These are phyloP conservation scores for Pyracantha coccinea DNA, from an alignment of 331 rosid species.

Conservation along the genomic window DNA sequence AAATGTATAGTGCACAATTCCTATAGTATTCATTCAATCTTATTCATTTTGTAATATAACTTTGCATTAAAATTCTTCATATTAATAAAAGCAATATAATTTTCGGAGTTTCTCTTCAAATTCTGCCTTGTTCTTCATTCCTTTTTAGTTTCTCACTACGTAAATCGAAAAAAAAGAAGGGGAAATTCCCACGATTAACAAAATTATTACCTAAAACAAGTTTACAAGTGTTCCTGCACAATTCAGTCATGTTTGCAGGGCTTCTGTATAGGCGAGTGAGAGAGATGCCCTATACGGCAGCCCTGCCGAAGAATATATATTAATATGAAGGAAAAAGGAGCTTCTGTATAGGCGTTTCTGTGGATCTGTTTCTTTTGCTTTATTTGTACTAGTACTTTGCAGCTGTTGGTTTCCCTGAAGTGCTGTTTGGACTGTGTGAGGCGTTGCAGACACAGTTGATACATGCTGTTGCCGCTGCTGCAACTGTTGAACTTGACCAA, in stretches of 20 bases:
- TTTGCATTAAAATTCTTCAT: not conserved
- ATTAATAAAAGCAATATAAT: not conserved
- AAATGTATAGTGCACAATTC: not conserved
- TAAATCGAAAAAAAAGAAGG: too few relatives aligned
- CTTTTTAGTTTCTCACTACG: not conserved
- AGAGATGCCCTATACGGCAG: too few relatives aligned
- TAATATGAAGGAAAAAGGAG: too few relatives aligned
- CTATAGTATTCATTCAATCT: not conserved
- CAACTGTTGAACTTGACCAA: conserved; percentile 41
- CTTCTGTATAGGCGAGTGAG: too few relatives aligned
- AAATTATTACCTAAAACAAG: too few relatives aligned
- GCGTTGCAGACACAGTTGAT: conserved; percentile 25
- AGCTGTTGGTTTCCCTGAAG: conserved; percentile 40
- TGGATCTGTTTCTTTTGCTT: conserved; percentile 64
- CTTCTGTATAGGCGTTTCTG: conserved; percentile 75
- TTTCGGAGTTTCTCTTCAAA: not conserved
- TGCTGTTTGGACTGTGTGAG: conserved; percentile 45
- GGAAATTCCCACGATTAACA: too few relatives aligned
- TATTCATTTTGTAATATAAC: not conserved
- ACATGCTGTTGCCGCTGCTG: conserved; percentile 46
- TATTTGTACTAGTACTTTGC: conserved; percentile 27
- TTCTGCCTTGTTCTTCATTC: not conserved
- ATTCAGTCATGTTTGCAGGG: too few relatives aligned
- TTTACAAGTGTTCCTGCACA: too few relatives aligned
- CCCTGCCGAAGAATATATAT: too few relatives aligned